Percentiles rank a stretch among this genome's conserved stretches.
These are phyloP conservation scores for Pisolithus microcarpus DNA, from an alignment of 768 basidiomycete genomes.

Conservation along the genomic window DNA sequence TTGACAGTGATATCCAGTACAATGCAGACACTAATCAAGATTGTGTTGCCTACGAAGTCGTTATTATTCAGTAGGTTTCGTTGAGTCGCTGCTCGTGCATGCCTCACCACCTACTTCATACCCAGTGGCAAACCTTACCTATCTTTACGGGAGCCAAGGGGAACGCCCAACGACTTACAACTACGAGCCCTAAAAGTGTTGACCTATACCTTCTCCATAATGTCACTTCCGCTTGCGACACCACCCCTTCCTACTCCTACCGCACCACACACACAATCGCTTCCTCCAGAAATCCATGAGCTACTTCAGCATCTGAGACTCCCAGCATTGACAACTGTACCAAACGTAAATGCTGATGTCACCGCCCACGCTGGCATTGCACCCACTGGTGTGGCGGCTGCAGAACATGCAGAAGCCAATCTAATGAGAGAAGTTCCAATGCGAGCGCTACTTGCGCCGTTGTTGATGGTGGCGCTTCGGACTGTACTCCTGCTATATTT, in stretches of 20 bases:
- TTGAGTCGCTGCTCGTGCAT: background rate
- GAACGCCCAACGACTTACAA: constrained; percentile 51
- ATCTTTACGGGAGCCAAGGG: constrained; percentile 38
- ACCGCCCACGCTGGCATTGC: constrained; percentile 12
- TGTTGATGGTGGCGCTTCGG: constrained; percentile 62
- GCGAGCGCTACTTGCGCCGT: constrained; percentile 59
- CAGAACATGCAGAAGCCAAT: constrained; percentile 26
- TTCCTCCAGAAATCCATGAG: constrained; percentile 49
- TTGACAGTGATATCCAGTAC: constrained; percentile 32
- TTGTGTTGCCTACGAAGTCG: constrained; percentile 28
- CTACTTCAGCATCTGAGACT: constrained; percentile 62
- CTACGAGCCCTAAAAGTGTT: constrained; percentile 41
- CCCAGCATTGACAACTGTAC: constrained; percentile 39
- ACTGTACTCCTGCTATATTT: constrained; percentile 67
- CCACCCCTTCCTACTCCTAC: constrained; percentile 22
- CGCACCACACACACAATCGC: constrained; percentile 14
- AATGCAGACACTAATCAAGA: constrained; percentile 8
- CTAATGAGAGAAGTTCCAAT: constrained; percentile 50
- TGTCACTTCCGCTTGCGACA: constrained; percentile 44
- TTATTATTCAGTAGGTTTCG: constrained; percentile 14
- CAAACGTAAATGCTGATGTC: constrained; percentile 18
- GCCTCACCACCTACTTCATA: constrained; percentile 4
- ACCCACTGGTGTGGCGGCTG: constrained; percentile 10
- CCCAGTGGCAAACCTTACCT: constrained; percentile 40
- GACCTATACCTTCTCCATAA: constrained; percentile 42